Evolutionary conservation across 208 protist genomes (phyloP), one percentile per base, ranked within the genome.

Genomic region (Leishmania lainsoni): DNA sequence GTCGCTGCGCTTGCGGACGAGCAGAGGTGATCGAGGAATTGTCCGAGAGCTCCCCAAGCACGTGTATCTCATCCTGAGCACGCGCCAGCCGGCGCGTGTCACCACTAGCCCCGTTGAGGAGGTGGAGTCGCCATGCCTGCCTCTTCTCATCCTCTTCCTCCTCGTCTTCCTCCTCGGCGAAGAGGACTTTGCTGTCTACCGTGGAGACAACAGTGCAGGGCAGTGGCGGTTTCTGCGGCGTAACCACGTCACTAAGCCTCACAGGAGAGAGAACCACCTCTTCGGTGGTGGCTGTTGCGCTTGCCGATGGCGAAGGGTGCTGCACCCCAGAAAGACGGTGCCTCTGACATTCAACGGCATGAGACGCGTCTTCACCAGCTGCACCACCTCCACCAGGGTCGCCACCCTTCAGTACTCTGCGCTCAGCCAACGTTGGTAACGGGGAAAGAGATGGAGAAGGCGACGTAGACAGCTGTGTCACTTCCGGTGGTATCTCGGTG

Each of bases 131-230:
- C 54, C 51, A 66, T 39, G 26, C 35, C 29, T 32, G 54, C 51
- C 49, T 22, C n/a, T 48, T 45, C 45, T 56, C 39, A 5, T 32
- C 26, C 49, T 81, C 76, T 3, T 39, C 71, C 32, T 65, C 76
- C 17, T 85, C 76, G 6, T 81, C 76, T 3, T 81, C 76, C 17
- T 81, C 81, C 42, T 84, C 81, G 49, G 58, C 71, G 45, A 85
- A 81, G 5, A 81, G 76, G 3, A 74, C 52, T 52, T 78, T 85
- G 71, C 81, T 81, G 26, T 81, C 76, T 20, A 63, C 77, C 26
- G 76, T 81, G 45, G 72, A 81, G 42, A 61, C 29, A 45, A 65
- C 65, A 58, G 70, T 73, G 76, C 72, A 32, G 56, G 42, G 14
- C 26, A 45, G 52, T 20, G 2, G 79, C 9, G 45, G 51, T 8